Conservation (phyloP, 345 rosid genomes). For the Murraya koenigii region DNA sequence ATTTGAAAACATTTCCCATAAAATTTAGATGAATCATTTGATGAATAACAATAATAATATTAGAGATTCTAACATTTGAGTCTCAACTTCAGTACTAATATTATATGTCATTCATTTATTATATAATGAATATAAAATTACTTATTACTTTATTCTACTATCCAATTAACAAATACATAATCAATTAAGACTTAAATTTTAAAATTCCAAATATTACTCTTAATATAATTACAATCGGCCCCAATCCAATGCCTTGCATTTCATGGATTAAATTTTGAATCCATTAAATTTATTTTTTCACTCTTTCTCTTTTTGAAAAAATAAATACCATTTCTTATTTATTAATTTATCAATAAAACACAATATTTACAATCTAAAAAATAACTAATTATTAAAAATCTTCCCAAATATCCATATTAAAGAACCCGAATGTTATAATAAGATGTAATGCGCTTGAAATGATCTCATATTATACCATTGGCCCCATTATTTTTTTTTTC, state of each 20-base stretch:
- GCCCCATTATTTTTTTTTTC: too few relatives aligned
- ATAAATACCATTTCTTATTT: not conserved
- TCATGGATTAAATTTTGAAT: not conserved
- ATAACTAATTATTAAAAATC: not conserved
- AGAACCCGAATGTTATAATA: not conserved
- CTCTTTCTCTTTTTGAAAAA: not conserved
- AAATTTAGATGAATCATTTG: too few relatives aligned
- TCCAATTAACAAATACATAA: too few relatives aligned
- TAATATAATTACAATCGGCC: not conserved
- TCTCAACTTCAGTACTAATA: fast-evolving
- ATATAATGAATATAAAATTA: too few relatives aligned
- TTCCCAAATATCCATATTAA: not conserved
- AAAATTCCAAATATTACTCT: too few relatives aligned
- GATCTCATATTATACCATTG: not conserved
- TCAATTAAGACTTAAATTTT: too few relatives aligned
- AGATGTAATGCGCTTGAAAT: not conserved
- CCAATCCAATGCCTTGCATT: not conserved
- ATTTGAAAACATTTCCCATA: too few relatives aligned
- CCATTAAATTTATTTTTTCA: not conserved
- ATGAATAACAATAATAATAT: too few relatives aligned
- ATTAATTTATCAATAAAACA: not conserved
- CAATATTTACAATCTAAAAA: not conserved
- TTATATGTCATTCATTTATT: too few relatives aligned
- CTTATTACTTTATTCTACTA: fast-evolving
- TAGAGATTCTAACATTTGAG: too few relatives aligned